Evolutionary conservation across 2,329 filamentous ascomycete species (phyloP), one percentile per base, ranked within the genome.

Genomic region (Capronia americana): DNA sequence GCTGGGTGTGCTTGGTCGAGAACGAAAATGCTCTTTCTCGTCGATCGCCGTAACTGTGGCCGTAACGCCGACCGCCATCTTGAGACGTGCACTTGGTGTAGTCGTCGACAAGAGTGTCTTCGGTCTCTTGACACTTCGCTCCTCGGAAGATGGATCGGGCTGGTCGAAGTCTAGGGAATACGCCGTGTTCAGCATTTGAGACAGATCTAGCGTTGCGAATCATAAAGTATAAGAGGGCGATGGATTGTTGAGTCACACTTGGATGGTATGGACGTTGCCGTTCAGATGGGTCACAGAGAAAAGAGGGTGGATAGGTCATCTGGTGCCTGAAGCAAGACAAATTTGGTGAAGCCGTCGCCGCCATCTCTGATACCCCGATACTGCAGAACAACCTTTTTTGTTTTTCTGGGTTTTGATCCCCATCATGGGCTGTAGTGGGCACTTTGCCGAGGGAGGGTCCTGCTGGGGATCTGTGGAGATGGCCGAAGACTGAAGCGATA

Each of bases 131-230:
- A 44, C 32, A 32, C 55, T 57, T 38, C 55, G 55, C 34, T 57
- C 55, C 34, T 38, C 34, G 5, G 20, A 41, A 5, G 34, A 38
- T 23, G 34, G 30, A 20, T 57, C 55, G 32, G 55, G 30, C 55
- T 38, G 55, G 34, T 38, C 55, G 34, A 57, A 57, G 30, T 57
- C 55, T 1, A 57, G 55, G 34, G 55, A 26, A 44, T 57, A 57
- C 23, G 55, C 55, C 55, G 55, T 57, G 55, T 57, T 57, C 55
- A 57, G 30, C 55, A 57, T 38, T 57, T 44, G 55, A 57, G 55
- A 38, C 34, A 23, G 55, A 6, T 26, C 55, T 44, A 38, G 34
- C 34, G 55, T 41, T 38, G 55, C 55, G 30, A 57, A 38, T 38
- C 30, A 38, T 38, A 57, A 41, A 57, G 34, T 57, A 57, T 57